Evolutionary conservation across 306 rosid genomes (phyloP), one percentile per base, ranked within the genome.

Genomic region (Citrullus mucosospermus): DNA sequence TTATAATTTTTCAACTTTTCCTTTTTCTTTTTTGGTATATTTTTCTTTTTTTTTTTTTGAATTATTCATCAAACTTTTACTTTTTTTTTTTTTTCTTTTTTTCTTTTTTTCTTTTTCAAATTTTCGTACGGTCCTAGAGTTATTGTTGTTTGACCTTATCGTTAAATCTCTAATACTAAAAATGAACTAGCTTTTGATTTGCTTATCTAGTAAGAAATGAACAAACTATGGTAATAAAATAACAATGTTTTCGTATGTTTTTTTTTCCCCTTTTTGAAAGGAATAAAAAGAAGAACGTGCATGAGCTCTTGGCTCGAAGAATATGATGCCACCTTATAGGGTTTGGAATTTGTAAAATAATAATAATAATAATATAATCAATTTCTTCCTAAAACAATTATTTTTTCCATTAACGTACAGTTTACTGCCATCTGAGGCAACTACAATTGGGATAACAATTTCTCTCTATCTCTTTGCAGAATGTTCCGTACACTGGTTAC

Each of bases 231-330:
- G 76, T 15, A 71, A 71, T 13, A 48, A 71, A 71, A 22, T 30
- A 53, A 46, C 74, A 54, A 41, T 4, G 12, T 57, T 66, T 51
- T 59, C 15, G 14, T 20, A 15, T 28, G 15, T 4, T 13, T 50
- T 43, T 43, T 43, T 50, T 44, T 44, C 6, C 39, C 39, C 39
- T 5, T 36, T 44, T 44, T 44, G 6, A 12, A 48, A 48, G 16
- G 54, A 48, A 48, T 12, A 5, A 17, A 48, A 78, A 39, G 44
- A 57, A 28, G 89, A 86, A 92, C 82, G 82, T 82, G 87, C 78
- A 88, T 78, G 78, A 86, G 92, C 92, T 81, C 92, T 79, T 68
- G 92, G 91, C 90, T 88, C 92, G 86, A 89, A 89, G 86, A 81
- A 78, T 78, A 50, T 82, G 70, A 76, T 67, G 80, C 82, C 85